Evolutionary conservation across 1,284 basidiomycete species (phyloP).

Genomic region (Kwoniella shivajii): DNA sequence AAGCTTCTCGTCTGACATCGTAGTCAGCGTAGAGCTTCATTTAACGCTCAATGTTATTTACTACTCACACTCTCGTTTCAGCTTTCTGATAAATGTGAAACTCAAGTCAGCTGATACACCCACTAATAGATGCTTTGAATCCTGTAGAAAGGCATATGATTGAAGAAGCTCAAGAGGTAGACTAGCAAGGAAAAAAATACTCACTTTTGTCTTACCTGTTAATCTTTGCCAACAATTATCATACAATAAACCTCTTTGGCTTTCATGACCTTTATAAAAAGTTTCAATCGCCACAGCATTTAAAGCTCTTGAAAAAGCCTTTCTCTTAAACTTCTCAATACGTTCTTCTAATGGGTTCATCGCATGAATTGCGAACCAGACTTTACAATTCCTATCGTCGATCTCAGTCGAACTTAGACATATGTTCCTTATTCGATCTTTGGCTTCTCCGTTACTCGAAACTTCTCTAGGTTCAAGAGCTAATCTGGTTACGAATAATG

Average conservation of each 20-base stretch:
- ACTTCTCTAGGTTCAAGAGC: neutral
- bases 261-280: slow-evolving; percentile 7
- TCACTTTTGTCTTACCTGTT: slow-evolving; percentile 13
- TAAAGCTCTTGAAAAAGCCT: slow-evolving; percentile 16
- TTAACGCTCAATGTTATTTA: neutral
- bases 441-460: slow-evolving; percentile 14
- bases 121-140: no score
- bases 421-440: slow-evolving; percentile 7
- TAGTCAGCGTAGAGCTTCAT: no score
- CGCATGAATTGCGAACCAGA: slow-evolving; percentile 21
- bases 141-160: no score
- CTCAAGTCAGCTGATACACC: neutral
- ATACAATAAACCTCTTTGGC: slow-evolving; percentile 11
- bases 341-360: slow-evolving; percentile 18
- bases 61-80: neutral
- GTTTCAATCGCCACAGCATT: slow-evolving; percentile 19
- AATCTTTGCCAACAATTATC: slow-evolving; percentile 16
- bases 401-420: slow-evolving; percentile 11
- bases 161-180: neutral
- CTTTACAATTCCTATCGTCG: neutral
- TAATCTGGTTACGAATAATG: slow-evolving; percentile 37
- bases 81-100: neutral
- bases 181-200: neutral
- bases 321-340: slow-evolving; percentile 22
- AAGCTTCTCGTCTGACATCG: slow-evolving; percentile 11